Evolutionary conservation across 2,329 filamentous ascomycete genomes (phyloP), one percentile per base, ranked within the genome.

Genomic region (Epichloe baconii): DNA sequence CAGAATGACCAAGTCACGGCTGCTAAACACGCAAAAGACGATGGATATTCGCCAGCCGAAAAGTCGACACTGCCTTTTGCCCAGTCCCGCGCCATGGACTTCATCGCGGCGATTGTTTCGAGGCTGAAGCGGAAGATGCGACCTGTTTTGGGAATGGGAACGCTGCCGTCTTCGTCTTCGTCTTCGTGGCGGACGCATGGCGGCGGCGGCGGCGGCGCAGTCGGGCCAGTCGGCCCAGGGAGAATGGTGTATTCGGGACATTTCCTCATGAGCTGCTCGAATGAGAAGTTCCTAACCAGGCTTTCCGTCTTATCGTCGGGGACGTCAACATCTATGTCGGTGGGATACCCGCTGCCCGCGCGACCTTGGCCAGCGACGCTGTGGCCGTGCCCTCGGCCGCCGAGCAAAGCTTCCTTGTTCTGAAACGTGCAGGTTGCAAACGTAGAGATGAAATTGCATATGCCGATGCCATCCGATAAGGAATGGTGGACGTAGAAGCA

Each of bases 401-500:
- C 31, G n/a, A 5, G 15, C 3, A n/a, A 17, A 23, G 36, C 43
- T 17, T 48, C 42, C 15, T 17, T 41, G 37, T 42, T 15, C 10
- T 21, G 23, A 5, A 34, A 57, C 42, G 51, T 61, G 53, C 64
- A 61, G 3, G 61, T 62, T 4, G 68, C 64, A 44, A 74, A 65
- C 12, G 61, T 62, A 35, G 69, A 61, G 4, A 73, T 55, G 47
- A 74, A 71, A 5, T 65, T 61, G 19, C 58, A 55, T 19, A 72
- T 59, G 19, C 67, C 69, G 34, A 66, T 63, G 11, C 70, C 71
- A 48, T 74, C 71, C 15, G 66, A 67, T 23, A 72, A 57, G 6
- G 69, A 60, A 51, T 73, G 71, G 52, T 72, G 68, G 44, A 73
- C 58, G 52, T 64, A 70, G n/a, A 69, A 54, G 5, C 61, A 65